Base-by-base conservation (phyloP, 2,329 filamentous ascomycete genomes). In the Xylariales sp. region DNA sequence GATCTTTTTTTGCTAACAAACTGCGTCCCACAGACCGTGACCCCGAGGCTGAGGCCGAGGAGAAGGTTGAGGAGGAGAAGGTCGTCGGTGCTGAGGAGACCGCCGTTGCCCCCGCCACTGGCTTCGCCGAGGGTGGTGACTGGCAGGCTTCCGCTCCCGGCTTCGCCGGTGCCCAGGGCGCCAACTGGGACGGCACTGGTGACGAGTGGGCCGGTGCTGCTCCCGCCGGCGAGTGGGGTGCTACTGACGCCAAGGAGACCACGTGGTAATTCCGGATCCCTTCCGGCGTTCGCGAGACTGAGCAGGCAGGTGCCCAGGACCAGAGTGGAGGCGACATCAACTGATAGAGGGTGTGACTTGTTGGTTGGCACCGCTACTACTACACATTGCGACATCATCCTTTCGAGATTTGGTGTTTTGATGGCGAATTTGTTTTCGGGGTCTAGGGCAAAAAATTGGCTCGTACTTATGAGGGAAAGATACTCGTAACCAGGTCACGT, bases 401-500 rank as follows among this genome's bases (percentile, higher is more conserved):
- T 45, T 49, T 48, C 50, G 42, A 49, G 37, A 41, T 49, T n/a
- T n/a, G n/a, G n/a, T n/a, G 50, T 53, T 54, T 59, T 55, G 54
- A 23, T 17, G 34, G 34, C 34, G 34, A n/a, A 37, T n/a, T n/a
- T n/a, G n/a, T n/a, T 25, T 31, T 28, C 61, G 62, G 58, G 61
- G 60, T 46, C 48, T 53, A 67, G 69, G 66, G 72, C 67, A 69
- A n/a, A n/a, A n/a, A 74, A 73, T 79, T 78, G 74, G 74, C 68
- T 73, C 30, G 83, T 81, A 84, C 89, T 96, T 76, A 96, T 85
- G 90, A 96, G 89, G 91, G 91, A 97, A 97, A 97, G 91, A 97
- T 89, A 95, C 84, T 88, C 77, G 63, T 38, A 65, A 57, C 61
- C 61, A 62, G n/a, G 67, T 63, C 53, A 46, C 44, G 45, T 39